phyloP scores from a whole-genome alignment of 2,329 filamentous ascomycete genomes.

The Biscogniauxia mediterranea region DNA sequence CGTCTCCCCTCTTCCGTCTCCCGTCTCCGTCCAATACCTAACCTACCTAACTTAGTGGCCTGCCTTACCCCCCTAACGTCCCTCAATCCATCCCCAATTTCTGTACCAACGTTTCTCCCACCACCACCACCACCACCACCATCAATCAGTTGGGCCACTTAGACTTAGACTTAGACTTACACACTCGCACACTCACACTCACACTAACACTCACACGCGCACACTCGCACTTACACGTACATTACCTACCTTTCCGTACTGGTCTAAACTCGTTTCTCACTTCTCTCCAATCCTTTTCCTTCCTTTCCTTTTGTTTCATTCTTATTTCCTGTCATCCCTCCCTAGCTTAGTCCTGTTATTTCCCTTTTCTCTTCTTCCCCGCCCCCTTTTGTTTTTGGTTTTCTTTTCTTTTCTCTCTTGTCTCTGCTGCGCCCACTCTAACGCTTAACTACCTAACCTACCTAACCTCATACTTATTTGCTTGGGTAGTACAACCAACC shows the following conservation, averaged over 20 bases:
- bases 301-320: background rate
- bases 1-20: too few relatives aligned
- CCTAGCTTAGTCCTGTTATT: constrained; percentile 11
- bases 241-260: background rate
- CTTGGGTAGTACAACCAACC: background rate
- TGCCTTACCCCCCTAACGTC: too few relatives aligned
- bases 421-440: background rate
- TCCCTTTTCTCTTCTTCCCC: background rate
- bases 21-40: too few relatives aligned
- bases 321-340: constrained; percentile 8
- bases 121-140: background rate
- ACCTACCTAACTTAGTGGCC: too few relatives aligned
- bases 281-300: background rate
- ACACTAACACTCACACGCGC: background rate
- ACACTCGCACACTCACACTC: background rate
- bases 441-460: background rate
- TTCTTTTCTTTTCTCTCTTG: constrained; percentile 1
- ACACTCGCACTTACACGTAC: background rate
- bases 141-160: background rate
- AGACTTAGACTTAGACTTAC: background rate
- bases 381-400: constrained; percentile 1
- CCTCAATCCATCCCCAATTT: background rate
- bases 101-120: background rate
- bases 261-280: background rate
- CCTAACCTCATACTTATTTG: constrained; percentile 1